Conservation (phyloP, 208 protist genomes). For the Acanthamoeba rhysodes region DNA sequence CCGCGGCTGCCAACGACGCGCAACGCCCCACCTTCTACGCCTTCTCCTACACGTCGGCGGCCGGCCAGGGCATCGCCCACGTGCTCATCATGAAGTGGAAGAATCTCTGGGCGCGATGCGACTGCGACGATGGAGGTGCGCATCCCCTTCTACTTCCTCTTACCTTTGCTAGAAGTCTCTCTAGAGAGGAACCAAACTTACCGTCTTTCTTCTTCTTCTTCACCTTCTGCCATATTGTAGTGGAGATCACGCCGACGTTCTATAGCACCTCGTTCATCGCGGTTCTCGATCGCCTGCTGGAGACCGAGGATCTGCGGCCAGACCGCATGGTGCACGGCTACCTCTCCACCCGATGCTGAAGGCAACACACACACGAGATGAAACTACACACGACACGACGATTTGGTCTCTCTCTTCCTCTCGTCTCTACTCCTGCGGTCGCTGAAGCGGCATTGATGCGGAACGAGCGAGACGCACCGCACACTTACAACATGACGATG, state of each 20-base stretch:
- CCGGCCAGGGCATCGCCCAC: slow-evolving; percentile 5
- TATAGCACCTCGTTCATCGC: slow-evolving; percentile 57
- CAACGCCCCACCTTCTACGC: slow-evolving; percentile 48
- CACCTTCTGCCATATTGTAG: background rate
- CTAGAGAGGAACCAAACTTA: background rate
- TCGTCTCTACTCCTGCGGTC: too few species aligned
- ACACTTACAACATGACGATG: too few species aligned
- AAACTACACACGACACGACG: too few species aligned
- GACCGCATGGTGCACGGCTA: slow-evolving; percentile 56
- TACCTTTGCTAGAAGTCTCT: too few species aligned
- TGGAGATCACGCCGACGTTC: slow-evolving; percentile 15
- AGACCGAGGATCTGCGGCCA: slow-evolving; percentile 32
- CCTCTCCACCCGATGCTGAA: background rate
- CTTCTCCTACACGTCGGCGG: slow-evolving; percentile 11
- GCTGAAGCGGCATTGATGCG: too few species aligned
- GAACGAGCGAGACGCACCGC: too few species aligned
- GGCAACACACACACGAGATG: background rate
- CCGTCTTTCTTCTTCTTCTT: background rate
- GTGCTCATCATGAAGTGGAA: slow-evolving; percentile 63
- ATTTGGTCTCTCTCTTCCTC: too few species aligned
- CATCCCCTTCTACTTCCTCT: background rate
- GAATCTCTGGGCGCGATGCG: slow-evolving; percentile 43
- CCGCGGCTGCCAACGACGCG: background rate
- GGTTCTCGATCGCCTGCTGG: slow-evolving; percentile 48
- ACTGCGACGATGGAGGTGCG: slow-evolving; percentile 44